phyloP scores from a whole-genome alignment of 805 yeast genomes.

The Peterozyma toletana region DNA sequence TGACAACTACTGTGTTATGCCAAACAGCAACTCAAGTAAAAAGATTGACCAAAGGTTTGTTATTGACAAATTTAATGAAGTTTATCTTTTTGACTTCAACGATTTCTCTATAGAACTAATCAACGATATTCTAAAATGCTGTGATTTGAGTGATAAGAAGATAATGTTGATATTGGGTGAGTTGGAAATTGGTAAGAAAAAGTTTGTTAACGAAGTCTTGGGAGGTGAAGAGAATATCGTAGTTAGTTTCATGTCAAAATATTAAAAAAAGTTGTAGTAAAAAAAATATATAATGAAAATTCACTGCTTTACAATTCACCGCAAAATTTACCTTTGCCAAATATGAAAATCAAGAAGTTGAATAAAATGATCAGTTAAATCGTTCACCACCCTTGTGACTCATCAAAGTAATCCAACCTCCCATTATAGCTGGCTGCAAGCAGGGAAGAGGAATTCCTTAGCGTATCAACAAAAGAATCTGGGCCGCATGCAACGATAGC shows the following conservation, averaged over 20 bases:
- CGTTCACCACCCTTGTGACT: conserved; percentile 60
- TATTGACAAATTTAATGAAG: conserved; percentile 46
- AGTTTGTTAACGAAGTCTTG: background rate
- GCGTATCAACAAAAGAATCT: conserved; percentile 39
- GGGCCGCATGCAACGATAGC: conserved; percentile 62
- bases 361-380: background rate
- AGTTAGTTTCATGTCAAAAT: conserved; percentile 2
- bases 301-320: too few species aligned
- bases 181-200: conserved; percentile 4
- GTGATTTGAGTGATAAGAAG: conserved; percentile 23
- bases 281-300: background rate
- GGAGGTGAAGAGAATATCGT: conserved; percentile 1
- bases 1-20: conserved; percentile 12
- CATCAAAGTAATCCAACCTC: conserved; percentile 70
- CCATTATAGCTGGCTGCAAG: conserved; percentile 29
- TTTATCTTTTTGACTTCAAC: conserved; percentile 57
- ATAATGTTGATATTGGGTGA: conserved; percentile 7
- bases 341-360: too few species aligned
- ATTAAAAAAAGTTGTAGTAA: background rate
- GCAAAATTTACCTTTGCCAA: too few species aligned
- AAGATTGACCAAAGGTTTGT: conserved; percentile 39
- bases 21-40: background rate
- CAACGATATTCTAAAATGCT: conserved; percentile 49
- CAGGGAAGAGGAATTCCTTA: conserved; percentile 39
- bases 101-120: conserved; percentile 73